Evolutionary conservation across 176 grass and related monocot genomes (phyloP), one percentile per base, ranked within the genome.

Genomic region (Lolium multiflorum): DNA sequence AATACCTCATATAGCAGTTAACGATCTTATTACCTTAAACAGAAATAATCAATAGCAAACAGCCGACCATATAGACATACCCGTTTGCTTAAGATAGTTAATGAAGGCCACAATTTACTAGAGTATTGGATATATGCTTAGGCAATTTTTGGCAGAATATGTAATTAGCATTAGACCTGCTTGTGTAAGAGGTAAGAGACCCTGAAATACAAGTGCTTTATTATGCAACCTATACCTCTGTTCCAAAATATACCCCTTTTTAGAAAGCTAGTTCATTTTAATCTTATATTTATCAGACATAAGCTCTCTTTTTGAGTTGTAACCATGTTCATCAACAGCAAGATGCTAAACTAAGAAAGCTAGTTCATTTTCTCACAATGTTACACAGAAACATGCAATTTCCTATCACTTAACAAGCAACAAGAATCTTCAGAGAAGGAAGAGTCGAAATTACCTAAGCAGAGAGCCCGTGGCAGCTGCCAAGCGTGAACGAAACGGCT

Each of bases 401-500:
- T 74, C 46, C 44, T 21, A 3, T 24, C 12, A 50, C 71, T n/a
- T 0, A 26, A 49, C 71, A 74, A 74, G 1, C 1, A 47, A 46
- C 10, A 74, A 50, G 44, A 74, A 49, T 14, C n/a, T 69, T 41
- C 6, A 25, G 47, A 74, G 71, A 28, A 22, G 46, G 13, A 16
- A 9, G 13, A 74, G 47, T 28, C 15, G 47, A 16, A 74, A 35
- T 74, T 74, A 74, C 71, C 71, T 28, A 46, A 26, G 71, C 22
- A 15, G n/a, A 74, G 43, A 17, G 22, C 71, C 46, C 1, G 71
- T 51, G 71, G 71, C 71, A 74, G 22, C 71, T 26, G 13, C 71
- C 71, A 74, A 17, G 71, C 71, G 46, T 74, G 71, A 28, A 74
- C 47, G 47, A 74, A 74, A 28, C 71, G 22, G 71, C 46, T 74